These are phyloP conservation scores for Citeromyces matritensis DNA, from an alignment of 805 yeast genomes.

Conservation along the genomic window DNA sequence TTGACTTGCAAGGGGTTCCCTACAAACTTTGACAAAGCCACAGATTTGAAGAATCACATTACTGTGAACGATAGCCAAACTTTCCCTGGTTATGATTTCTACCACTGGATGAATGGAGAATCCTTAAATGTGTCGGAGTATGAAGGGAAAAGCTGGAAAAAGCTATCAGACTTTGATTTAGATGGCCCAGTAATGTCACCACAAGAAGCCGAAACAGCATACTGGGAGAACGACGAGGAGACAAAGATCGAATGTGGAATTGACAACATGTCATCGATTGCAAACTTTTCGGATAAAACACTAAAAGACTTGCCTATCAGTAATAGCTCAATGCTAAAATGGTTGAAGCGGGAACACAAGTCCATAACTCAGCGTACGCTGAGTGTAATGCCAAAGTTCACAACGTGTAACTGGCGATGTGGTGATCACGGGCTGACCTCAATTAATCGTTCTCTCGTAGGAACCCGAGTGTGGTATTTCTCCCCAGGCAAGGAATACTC, in stretches of 20 bases:
- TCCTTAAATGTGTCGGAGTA: conserved; percentile 21
- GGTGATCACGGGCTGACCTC: neutral
- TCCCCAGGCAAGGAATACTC: conserved; percentile 9
- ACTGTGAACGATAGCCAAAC: conserved; percentile 17
- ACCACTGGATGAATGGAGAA: conserved; percentile 24
- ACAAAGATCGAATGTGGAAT: conserved; percentile 12
- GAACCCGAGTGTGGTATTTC: conserved; percentile 2
- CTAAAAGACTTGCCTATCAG: neutral
- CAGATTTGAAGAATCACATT: conserved; percentile 24
- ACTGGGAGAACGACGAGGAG: conserved; percentile 22
- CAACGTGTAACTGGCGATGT: neutral
- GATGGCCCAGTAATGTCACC: conserved; percentile 2
- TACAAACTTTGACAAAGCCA: conserved; percentile 29
- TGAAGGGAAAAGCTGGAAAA: conserved; percentile 29
- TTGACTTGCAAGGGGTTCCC: conserved; percentile 32
- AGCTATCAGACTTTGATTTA: conserved; percentile 16
- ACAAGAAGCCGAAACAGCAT: conserved; percentile 19
- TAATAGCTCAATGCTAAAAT: no score
- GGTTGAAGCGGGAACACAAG: neutral
- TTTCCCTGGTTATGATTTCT: conserved; percentile 23
- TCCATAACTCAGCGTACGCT: neutral
- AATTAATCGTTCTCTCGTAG: no score
- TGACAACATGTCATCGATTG: conserved; percentile 7
- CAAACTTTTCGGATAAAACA: neutral
- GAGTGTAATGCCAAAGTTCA: neutral